Evolutionary conservation across 2,329 filamentous ascomycete species (phyloP).

Genomic region (Fusarium pseudonygamai): DNA sequence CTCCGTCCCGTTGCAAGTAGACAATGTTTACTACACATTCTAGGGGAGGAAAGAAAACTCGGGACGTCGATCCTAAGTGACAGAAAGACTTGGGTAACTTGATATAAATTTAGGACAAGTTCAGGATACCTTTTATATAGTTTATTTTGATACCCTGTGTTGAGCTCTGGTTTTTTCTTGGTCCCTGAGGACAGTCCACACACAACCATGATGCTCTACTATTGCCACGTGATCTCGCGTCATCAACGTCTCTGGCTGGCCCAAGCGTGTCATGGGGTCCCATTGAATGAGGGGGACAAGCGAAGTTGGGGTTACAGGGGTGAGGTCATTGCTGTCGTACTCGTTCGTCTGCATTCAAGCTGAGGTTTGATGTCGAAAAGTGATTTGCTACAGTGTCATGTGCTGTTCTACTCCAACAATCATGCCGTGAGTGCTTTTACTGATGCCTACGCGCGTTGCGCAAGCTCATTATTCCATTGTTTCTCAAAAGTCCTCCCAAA

Average conservation of each 20-base stretch:
- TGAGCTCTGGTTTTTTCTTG: too few relatives aligned
- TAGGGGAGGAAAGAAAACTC: too few relatives aligned
- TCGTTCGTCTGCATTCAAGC: not conserved
- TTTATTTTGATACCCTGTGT: too few relatives aligned
- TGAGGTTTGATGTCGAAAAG: not conserved
- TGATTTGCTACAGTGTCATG: not conserved
- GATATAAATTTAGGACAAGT: too few relatives aligned
- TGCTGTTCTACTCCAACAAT: not conserved
- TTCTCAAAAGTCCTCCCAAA: slow-evolving; percentile 33
- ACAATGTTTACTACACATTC: not conserved
- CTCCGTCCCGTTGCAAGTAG: not conserved
- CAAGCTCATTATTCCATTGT: not conserved
- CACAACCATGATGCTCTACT: slow-evolving; percentile 3
- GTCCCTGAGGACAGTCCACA: not conserved
- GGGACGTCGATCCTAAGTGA: too few relatives aligned
- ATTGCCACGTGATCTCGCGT: slow-evolving; percentile 49
- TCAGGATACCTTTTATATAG: too few relatives aligned
- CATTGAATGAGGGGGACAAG: slow-evolving; percentile 24
- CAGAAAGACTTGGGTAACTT: too few relatives aligned
- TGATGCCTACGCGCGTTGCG: slow-evolving; percentile 18
- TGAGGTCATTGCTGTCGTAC: slow-evolving; percentile 24
- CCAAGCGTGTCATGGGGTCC: slow-evolving; percentile 33
- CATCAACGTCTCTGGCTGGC: slow-evolving; percentile 39
- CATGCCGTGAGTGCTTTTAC: not conserved
- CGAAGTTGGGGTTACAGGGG: slow-evolving; percentile 25